Percentiles rank a stretch among this genome's conserved stretches.
Conservation (phyloP, 345 rosid genomes). For the Limnanthes douglasii region DNA sequence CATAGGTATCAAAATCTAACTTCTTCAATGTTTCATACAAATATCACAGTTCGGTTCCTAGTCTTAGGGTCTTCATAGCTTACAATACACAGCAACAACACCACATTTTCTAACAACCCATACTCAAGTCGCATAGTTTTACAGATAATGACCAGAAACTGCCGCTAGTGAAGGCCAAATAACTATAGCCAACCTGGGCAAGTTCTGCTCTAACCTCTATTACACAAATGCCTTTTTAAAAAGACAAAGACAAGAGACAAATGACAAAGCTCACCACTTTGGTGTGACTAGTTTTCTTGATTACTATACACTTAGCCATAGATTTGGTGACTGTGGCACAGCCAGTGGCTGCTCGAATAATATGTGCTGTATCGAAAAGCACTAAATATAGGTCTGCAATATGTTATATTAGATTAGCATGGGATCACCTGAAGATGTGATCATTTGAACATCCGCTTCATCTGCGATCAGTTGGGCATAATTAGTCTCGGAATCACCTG, state of each 20-base stretch:
- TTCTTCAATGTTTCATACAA: too few relatives aligned
- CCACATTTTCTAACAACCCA: conserved; percentile 7
- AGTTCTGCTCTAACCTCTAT: conserved; percentile 30
- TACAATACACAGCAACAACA: conserved; percentile 22
- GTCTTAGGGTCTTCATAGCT: conserved; percentile 6
- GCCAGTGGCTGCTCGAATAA: conserved; percentile 9
- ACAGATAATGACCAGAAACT: conserved; percentile 33
- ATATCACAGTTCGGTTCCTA: too few relatives aligned
- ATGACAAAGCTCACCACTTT: conserved; percentile 9
- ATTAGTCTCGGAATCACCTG: conserved; percentile 39
- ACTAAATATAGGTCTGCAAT: conserved; percentile 10
- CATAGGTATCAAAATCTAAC: conserved; percentile 3
- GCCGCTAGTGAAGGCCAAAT: conserved; percentile 89
- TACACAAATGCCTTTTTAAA: conserved; percentile 22
- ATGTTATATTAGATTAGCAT: conserved; percentile 37
- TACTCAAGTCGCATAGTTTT: conserved; percentile 12
- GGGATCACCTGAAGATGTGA: conserved; percentile 54
- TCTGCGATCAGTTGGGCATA: conserved; percentile 22
- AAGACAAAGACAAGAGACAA: conserved; percentile 14
- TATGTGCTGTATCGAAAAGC: conserved; percentile 9
- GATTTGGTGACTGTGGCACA: conserved; percentile 6
- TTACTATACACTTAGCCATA: conserved; percentile 15
- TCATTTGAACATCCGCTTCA: conserved; percentile 39
- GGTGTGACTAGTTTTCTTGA: conserved; percentile 12
- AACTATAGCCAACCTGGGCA: conserved; percentile 95